Conservation (phyloP, 306 rosid genomes). For the Amphicarpaea edgeworthii region DNA sequence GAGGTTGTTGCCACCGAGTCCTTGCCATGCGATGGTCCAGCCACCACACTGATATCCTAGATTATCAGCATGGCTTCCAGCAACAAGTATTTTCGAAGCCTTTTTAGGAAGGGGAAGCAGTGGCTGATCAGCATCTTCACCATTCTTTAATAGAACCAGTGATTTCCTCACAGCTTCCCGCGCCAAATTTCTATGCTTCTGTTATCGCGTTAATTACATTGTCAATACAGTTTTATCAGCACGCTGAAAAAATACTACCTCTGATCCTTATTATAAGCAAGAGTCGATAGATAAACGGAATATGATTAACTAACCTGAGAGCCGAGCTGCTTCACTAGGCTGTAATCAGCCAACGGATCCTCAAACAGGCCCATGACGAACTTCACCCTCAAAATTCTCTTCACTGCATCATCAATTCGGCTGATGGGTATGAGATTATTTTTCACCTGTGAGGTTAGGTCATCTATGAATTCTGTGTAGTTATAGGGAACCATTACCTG, state of each 20-base stretch:
- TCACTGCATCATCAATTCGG: constrained; percentile 53
- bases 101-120: constrained; percentile 55
- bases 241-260: background rate
- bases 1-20: constrained; percentile 42
- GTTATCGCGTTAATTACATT: constrained; percentile 1
- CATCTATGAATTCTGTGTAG: constrained; percentile 48
- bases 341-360: constrained; percentile 48
- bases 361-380: constrained; percentile 55
- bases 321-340: constrained; percentile 45
- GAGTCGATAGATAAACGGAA: no score
- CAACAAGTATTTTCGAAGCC: constrained; percentile 49
- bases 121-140: constrained; percentile 40
- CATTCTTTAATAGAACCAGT: constrained; percentile 49
- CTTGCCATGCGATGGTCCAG: constrained; percentile 56
- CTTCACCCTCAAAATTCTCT: constrained; percentile 49
- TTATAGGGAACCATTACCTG: constrained; percentile 51
- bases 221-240: background rate
- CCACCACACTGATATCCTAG: constrained; percentile 57
- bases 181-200: constrained; percentile 56
- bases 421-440: constrained; percentile 41
- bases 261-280: no score
- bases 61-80: constrained; percentile 57
- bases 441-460: constrained; percentile 42
- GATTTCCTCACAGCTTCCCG: constrained; percentile 54
- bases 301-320: constrained; percentile 45